phyloP scores from a whole-genome alignment of 148 eudicot species.

The Cornus florida region DNA sequence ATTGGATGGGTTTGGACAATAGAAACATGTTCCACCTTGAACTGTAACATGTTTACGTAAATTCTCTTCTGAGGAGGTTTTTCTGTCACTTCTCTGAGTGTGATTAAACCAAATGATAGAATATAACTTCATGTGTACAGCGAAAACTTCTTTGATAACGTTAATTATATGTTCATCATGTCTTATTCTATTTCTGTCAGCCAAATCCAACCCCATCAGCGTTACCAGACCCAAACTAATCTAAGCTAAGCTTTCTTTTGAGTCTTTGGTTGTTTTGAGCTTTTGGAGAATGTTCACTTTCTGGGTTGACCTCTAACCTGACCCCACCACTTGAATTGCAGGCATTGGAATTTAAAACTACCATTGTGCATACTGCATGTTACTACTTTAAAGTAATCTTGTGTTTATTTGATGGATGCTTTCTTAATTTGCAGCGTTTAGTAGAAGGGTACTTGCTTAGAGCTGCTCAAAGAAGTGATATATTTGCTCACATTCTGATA shows the following conservation, averaged over 20 bases:
- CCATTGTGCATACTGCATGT: neutral
- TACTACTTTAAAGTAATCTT: neutral
- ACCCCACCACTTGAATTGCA: neutral
- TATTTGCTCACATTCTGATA: conserved; percentile 92
- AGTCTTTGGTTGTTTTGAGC: neutral
- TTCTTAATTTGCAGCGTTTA: conserved; percentile 57
- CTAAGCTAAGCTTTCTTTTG: conserved; percentile 4
- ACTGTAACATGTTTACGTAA: neutral
- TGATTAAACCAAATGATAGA: neutral
- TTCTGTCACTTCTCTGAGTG: neutral
- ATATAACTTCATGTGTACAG: neutral
- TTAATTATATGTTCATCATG: neutral
- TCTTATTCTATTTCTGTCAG: neutral
- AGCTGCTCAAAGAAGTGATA: conserved; percentile 94
- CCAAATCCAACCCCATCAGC: neutral
- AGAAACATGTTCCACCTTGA: neutral
- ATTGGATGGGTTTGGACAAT: neutral
- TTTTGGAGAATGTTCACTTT: conserved; percentile 1
- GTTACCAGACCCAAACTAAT: neutral
- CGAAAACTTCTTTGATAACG: neutral
- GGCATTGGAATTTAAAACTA: neutral
- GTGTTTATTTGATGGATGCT: neutral
- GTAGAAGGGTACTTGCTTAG: conserved; percentile 97
- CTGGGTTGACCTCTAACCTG: neutral
- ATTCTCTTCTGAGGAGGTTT: neutral